Evolutionary conservation across 441 rosid genomes (phyloP).

Genomic region (Hura crepitans): DNA sequence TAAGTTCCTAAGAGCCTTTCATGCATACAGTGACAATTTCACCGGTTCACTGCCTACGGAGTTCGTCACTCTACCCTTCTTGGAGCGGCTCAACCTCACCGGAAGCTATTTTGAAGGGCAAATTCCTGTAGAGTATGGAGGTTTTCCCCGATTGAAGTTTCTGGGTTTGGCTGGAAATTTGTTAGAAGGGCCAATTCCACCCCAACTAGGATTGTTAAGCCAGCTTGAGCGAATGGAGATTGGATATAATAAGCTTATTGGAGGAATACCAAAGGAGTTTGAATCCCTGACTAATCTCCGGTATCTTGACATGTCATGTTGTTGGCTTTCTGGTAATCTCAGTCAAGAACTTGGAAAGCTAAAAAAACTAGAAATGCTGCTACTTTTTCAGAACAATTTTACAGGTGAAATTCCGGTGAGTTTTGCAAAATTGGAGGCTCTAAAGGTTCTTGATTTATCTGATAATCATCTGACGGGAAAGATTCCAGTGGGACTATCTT

Average conservation of each 20-base stretch:
- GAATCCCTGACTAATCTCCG: constrained; percentile 46
- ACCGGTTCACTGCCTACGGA: constrained; percentile 61
- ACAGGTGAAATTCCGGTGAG: constrained; percentile 64
- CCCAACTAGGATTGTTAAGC: constrained; percentile 50
- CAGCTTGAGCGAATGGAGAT: constrained; percentile 69
- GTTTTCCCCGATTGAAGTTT: constrained; percentile 45
- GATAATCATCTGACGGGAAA: constrained; percentile 59
- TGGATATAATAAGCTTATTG: constrained; percentile 60
- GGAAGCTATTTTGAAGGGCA: constrained; percentile 85
- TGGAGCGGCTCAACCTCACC: constrained; percentile 81
- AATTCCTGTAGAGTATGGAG: constrained; percentile 61
- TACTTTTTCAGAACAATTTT: constrained; percentile 53
- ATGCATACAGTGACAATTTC: constrained; percentile 79
- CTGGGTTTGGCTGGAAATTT: constrained; percentile 65
- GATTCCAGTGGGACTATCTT: constrained; percentile 53
- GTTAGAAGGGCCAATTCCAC: constrained; percentile 58
- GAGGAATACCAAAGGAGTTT: constrained; percentile 58
- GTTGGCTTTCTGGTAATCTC: constrained; percentile 62
- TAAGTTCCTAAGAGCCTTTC: constrained; percentile 49
- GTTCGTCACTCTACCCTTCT: constrained; percentile 41
- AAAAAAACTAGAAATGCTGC: constrained; percentile 47
- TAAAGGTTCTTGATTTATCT: constrained; percentile 61
- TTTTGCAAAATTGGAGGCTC: constrained; percentile 43
- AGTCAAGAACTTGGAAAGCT: constrained; percentile 54
- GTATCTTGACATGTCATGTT: constrained; percentile 60